Evolutionary conservation across 2,329 filamentous ascomycete genomes (phyloP).

Genomic region (Scedosporium apiospermum): DNA sequence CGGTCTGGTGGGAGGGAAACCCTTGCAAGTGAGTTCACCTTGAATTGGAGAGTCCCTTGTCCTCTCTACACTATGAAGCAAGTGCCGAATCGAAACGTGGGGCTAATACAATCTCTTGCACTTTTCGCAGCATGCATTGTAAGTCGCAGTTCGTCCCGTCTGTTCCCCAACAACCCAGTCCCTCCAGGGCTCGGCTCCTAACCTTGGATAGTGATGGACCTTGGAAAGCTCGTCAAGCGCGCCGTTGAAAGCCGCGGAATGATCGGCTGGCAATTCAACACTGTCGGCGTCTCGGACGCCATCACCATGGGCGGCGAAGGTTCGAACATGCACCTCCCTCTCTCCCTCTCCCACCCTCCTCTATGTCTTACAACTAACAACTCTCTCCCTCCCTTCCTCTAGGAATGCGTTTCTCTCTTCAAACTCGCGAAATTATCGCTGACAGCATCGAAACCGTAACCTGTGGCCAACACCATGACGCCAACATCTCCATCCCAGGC

Average conservation of each 20-base stretch:
- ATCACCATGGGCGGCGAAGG: conserved; percentile 95
- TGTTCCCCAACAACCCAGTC: no score
- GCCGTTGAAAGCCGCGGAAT: conserved; percentile 73
- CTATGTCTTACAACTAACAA: background rate
- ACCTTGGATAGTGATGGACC: conserved; percentile 57
- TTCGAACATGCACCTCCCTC: conserved; percentile 22
- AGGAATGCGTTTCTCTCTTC: conserved; percentile 92
- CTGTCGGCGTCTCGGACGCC: conserved; percentile 77
- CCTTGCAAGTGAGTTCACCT: conserved; percentile 71
- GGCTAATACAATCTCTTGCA: background rate
- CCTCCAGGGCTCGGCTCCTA: background rate
- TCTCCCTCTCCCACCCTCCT: background rate
- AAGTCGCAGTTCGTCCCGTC: background rate
- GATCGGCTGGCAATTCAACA: conserved; percentile 93
- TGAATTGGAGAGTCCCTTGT: background rate
- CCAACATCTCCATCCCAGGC: conserved; percentile 84
- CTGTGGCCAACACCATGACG: conserved; percentile 85
- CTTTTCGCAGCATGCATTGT: background rate
- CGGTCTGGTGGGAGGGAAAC: conserved; percentile 97
- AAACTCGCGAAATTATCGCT: conserved; percentile 84
- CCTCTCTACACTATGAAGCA: background rate
- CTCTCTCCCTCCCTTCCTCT: conserved; percentile 4
- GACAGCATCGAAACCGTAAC: conserved; percentile 92
- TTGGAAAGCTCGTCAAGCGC: conserved; percentile 81
- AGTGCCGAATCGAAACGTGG: background rate